phyloP scores from a whole-genome alignment of 2,329 filamentous ascomycete genomes.

The Dactylonectria estremocensis region DNA sequence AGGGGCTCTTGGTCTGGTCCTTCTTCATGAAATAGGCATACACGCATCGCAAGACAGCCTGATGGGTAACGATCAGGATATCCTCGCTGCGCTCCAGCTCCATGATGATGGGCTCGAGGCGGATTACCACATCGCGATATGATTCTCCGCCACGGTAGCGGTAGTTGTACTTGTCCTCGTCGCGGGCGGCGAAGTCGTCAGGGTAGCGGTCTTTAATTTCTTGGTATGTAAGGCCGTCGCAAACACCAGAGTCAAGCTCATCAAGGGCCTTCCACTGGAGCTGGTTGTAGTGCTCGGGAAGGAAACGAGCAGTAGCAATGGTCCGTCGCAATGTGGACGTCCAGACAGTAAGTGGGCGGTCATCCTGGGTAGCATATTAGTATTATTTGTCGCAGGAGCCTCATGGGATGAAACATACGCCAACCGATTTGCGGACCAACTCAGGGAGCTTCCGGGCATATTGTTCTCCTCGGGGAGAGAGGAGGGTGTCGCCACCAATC shows the following conservation, averaged over 20 bases:
- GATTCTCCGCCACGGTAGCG: constrained; percentile 97
- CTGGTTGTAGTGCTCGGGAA: constrained; percentile 88
- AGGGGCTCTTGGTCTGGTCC: constrained; percentile 91
- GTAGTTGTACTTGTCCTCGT: constrained; percentile 99
- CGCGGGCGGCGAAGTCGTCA: constrained; percentile 94
- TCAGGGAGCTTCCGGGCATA: constrained; percentile 90
- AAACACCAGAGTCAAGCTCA: constrained; percentile 96
- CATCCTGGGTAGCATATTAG: constrained; percentile 60
- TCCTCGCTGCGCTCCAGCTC: constrained; percentile 96
- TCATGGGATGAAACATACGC: constrained; percentile 69
- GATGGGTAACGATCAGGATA: constrained; percentile 97
- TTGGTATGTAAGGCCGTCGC: constrained; percentile 95
- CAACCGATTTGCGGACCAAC: constrained; percentile 87
- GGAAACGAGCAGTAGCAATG: constrained; percentile 89
- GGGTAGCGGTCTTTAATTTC: constrained; percentile 94
- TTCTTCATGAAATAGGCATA: constrained; percentile 99
- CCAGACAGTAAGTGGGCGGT: constrained; percentile 74
- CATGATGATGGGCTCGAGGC: constrained; percentile 99
- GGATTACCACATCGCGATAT: constrained; percentile 96
- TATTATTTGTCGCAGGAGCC: background rate
- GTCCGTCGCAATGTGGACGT: constrained; percentile 81
- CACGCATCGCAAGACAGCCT: constrained; percentile 96
- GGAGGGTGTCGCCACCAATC: constrained; percentile 91
- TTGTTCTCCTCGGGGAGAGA: constrained; percentile 88
- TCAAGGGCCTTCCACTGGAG: constrained; percentile 99